Evolutionary conservation across 2,329 filamentous ascomycete species (phyloP), one percentile per base, ranked within the genome.

Genomic region (Pleomassaria siparia): DNA sequence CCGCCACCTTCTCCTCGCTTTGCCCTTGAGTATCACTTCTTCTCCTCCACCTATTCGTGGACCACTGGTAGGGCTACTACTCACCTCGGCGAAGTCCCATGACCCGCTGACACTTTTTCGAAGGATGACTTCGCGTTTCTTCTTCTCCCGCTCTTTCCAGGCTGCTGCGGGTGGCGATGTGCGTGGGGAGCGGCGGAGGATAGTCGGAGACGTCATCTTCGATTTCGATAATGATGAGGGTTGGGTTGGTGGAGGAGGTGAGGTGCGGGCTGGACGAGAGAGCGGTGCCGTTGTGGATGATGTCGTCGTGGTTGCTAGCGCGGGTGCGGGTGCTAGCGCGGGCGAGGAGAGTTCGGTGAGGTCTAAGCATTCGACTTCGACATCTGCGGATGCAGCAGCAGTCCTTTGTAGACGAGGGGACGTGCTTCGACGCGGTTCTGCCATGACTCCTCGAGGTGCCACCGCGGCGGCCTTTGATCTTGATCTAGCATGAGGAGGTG

Each of bases 31-130:
- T 16, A 54, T 42, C 8, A 36, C 21, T 2, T 16, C 33, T 5
- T 9, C 30, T 2, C 26, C 11, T 10, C 24, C n/a, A n/a, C n/a
- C 42, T 6, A 26, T 49, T 11, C 3, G 47, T 2, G 33, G 36
- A 8, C 49, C 56, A 39, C 30, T 45, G 4, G 13, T 24, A 28
- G 39, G 24, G 41, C 50, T 55, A 43, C 50, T 55, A 18, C 63
- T 55, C 1, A 48, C 51, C 28, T 71, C 69, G 0, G 59, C 62
- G 45, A 60, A 66, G 3, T 56, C 54, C 66, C 67, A 72, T 1
- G 62, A 54, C 0, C 68, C 69, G 6, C 51, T 59, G 7, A 70
- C 44, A 41, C 68, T 71, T 13, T 62, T 54, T 1, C 69, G 51
- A 7, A 72, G 47, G 1, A 62, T 46, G 13, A 70, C 62, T 15